Percentiles rank a stretch among this genome's conserved stretches.
These are phyloP conservation scores for Cladophialophora yegresii DNA, from an alignment of 2,329 filamentous ascomycete species.

Conservation along the genomic window DNA sequence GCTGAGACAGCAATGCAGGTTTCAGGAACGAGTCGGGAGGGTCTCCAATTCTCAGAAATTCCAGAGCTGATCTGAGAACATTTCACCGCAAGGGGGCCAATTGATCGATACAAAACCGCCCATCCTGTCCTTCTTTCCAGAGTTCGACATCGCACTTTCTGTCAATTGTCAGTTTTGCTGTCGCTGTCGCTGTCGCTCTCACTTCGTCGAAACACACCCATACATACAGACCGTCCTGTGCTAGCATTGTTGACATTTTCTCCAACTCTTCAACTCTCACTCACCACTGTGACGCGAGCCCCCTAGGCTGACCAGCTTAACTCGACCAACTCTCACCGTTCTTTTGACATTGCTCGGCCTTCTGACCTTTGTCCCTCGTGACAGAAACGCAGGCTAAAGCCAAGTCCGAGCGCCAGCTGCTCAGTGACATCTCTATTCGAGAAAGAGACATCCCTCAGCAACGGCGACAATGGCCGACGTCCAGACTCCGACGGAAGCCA, in stretches of 20 bases:
- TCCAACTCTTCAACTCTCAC: neutral
- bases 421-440: neutral
- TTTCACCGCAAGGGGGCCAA: neutral
- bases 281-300: neutral
- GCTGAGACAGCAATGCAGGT: constrained; percentile 7
- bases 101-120: neutral
- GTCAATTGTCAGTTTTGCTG: neutral
- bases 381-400: neutral
- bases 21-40: neutral
- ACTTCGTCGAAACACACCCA: neutral
- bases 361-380: neutral
- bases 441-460: neutral
- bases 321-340: neutral
- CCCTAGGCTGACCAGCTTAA: neutral
- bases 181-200: neutral
- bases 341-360: neutral
- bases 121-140: neutral
- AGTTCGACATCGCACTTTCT: neutral
- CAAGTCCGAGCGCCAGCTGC: neutral
- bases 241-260: neutral
- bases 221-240: neutral
- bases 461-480: constrained; percentile 28
- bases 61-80: constrained; percentile 2
- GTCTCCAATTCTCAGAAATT: constrained; percentile 5
- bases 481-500: constrained; percentile 30